Evolutionary conservation across 2,329 filamentous ascomycete genomes (phyloP).

Genomic region (Curvularia verruculosa): DNA sequence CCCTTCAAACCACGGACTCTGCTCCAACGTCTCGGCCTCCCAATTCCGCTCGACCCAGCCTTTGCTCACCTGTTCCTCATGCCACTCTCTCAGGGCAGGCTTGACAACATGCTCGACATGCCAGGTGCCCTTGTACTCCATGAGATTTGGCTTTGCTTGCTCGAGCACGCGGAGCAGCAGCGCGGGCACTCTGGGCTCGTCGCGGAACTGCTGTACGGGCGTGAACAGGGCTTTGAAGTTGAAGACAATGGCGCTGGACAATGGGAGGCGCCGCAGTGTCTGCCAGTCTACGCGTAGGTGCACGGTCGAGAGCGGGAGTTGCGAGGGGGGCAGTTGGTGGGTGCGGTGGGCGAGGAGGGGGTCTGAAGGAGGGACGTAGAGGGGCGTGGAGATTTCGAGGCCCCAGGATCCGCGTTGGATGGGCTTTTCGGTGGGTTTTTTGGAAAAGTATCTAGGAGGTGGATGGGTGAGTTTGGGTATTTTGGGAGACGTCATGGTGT

Average conservation of each 20-base stretch:
- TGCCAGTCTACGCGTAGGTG: conserved; percentile 86
- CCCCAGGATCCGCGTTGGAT: conserved; percentile 89
- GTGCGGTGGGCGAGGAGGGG: conserved; percentile 67
- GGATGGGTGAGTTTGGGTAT: too few species aligned
- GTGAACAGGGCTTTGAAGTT: conserved; percentile 91
- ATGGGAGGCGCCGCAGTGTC: conserved; percentile 76
- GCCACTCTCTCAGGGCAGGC: conserved; percentile 68
- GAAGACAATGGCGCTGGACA: conserved; percentile 78
- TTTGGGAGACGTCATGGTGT: too few species aligned
- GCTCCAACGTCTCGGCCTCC: conserved; percentile 72
- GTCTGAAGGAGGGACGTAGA: conserved; percentile 76
- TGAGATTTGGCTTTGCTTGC: conserved; percentile 71
- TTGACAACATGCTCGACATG: conserved; percentile 76
- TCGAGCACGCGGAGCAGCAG: conserved; percentile 71
- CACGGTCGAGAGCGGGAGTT: conserved; percentile 64
- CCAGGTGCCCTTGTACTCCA: conserved; percentile 84
- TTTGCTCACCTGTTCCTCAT: conserved; percentile 67
- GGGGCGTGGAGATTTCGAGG: conserved; percentile 74
- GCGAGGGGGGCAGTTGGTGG: conserved; percentile 57
- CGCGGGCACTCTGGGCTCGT: conserved; percentile 75
- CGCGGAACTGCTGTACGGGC: conserved; percentile 69
- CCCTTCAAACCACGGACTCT: conserved; percentile 75
- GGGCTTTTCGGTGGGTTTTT: conserved; percentile 73
- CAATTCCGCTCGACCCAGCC: conserved; percentile 67
- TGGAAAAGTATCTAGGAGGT: conserved; percentile 79